These are phyloP conservation scores for Fusarium sp. DNA, from an alignment of 2,329 filamentous ascomycete genomes.

Conservation along the genomic window DNA sequence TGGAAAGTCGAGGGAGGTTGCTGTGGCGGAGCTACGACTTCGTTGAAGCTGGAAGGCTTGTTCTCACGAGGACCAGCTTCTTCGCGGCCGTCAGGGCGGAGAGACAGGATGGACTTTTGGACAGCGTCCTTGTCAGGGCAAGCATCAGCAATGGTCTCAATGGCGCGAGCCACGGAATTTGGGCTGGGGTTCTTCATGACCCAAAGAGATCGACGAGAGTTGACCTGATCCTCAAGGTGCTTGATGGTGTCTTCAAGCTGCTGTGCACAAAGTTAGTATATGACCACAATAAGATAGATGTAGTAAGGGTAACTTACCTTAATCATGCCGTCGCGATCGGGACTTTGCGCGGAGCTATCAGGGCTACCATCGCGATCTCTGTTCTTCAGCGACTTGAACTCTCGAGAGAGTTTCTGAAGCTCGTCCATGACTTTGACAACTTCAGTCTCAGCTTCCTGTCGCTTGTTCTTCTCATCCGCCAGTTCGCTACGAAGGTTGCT, in stretches of 20 bases:
- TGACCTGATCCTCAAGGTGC: conserved; percentile 55
- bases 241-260: conserved; percentile 52
- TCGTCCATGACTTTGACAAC: conserved; percentile 49
- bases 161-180: conserved; percentile 50
- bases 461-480: conserved; percentile 51
- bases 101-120: conserved; percentile 48
- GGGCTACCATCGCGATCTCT: conserved; percentile 36
- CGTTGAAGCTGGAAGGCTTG: conserved; percentile 37
- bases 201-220: conserved; percentile 55
- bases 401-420: conserved; percentile 46
- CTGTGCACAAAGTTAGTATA: conserved; percentile 34
- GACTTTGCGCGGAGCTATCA: conserved; percentile 37
- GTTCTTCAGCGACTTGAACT: conserved; percentile 51
- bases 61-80: conserved; percentile 26
- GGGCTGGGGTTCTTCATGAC: conserved; percentile 53
- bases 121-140: conserved; percentile 48
- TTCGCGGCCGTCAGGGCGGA: conserved; percentile 37
- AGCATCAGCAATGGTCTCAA: conserved; percentile 51
- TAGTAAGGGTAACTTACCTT: conserved; percentile 44
- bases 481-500: conserved; percentile 52
- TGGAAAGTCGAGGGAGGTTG: conserved; percentile 50
- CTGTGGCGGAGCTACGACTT: conserved; percentile 28
- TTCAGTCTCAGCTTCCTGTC: conserved; percentile 48
- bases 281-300: too few relatives aligned
- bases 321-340: conserved; percentile 48